phyloP scores from a whole-genome alignment of 2,329 filamentous ascomycete genomes.

The Arthroderma sp. region DNA sequence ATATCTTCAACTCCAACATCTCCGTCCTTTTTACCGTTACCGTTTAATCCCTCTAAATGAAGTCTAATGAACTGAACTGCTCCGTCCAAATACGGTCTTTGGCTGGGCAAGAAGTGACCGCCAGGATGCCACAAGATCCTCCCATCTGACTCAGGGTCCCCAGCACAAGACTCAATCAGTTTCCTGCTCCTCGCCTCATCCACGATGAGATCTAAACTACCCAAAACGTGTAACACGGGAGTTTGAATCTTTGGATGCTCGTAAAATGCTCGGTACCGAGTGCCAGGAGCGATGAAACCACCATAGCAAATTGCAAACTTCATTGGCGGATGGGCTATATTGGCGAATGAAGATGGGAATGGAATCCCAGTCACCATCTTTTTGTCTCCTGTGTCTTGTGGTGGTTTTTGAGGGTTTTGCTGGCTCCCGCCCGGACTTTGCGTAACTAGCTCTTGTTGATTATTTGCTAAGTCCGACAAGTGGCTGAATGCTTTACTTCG shows the following conservation, averaged over 20 bases:
- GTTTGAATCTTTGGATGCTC: conserved; percentile 59
- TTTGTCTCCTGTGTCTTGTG: neutral
- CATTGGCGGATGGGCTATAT: conserved; percentile 40
- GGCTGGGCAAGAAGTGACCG: conserved; percentile 77
- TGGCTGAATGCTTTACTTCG: conserved; percentile 38
- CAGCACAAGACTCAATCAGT: conserved; percentile 54
- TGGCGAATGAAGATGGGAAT: conserved; percentile 41
- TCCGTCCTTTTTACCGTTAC: conserved; percentile 12
- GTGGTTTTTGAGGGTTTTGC: neutral
- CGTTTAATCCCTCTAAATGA: conserved; percentile 36
- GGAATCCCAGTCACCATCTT: conserved; percentile 33
- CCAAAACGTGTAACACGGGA: conserved; percentile 69
- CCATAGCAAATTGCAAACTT: conserved; percentile 67
- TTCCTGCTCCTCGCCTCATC: conserved; percentile 59
- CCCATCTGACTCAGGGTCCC: conserved; percentile 39
- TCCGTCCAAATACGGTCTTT: conserved; percentile 67
- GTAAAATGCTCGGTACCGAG: conserved; percentile 56
- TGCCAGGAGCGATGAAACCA: conserved; percentile 57
- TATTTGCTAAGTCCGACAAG: conserved; percentile 19
- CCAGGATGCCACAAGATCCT: conserved; percentile 65
- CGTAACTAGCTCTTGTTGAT: conserved; percentile 5
- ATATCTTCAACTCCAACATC: conserved; percentile 55
- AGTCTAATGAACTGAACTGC: conserved; percentile 59
- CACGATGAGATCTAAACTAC: conserved; percentile 76
- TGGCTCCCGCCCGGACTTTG: neutral